Evolutionary conservation across 805 yeast species (phyloP).

Genomic region (Wickerhamiella vanderwaltii): DNA sequence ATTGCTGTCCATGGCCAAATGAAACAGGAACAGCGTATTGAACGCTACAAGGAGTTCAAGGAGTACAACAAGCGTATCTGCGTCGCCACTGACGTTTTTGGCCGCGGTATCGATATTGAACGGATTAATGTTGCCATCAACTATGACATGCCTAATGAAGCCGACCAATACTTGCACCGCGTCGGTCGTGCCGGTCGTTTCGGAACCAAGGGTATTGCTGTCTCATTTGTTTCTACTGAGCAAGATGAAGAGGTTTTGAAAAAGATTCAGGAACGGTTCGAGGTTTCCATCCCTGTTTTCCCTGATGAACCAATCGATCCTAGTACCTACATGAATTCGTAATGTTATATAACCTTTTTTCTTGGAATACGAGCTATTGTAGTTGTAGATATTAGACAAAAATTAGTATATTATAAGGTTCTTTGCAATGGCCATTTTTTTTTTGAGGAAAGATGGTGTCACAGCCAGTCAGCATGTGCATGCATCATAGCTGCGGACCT

Average conservation of each 20-base stretch:
- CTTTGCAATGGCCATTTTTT: too few species aligned
- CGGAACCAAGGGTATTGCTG: conserved; percentile 97
- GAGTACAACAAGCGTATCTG: conserved; percentile 98
- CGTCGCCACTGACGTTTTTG: conserved; percentile 96
- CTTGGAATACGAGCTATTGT: too few species aligned
- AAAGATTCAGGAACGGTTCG: conserved; percentile 93
- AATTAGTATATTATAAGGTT: too few species aligned
- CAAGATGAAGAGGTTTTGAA: conserved; percentile 83
- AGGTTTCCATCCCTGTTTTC: conserved; percentile 86
- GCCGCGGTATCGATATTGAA: conserved; percentile 99
- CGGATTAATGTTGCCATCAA: conserved; percentile 96
- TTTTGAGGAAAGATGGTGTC: too few species aligned
- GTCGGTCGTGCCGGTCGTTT: conserved; percentile 99
- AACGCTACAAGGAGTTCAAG: conserved; percentile 88
- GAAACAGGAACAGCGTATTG: conserved; percentile 96
- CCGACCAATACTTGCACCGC: conserved; percentile 97
- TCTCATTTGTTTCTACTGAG: conserved; percentile 74
- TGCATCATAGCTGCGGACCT: too few species aligned
- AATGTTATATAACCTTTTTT: conserved; percentile 18
- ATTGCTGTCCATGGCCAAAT: conserved; percentile 92
- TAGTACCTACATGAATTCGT: conserved; percentile 94
- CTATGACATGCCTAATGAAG: conserved; percentile 91
- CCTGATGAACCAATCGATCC: conserved; percentile 98
- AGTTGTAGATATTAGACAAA: too few species aligned
- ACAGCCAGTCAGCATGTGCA: too few species aligned